phyloP scores from a whole-genome alignment of 768 basidiomycete species.

The Russula olivacea region DNA sequence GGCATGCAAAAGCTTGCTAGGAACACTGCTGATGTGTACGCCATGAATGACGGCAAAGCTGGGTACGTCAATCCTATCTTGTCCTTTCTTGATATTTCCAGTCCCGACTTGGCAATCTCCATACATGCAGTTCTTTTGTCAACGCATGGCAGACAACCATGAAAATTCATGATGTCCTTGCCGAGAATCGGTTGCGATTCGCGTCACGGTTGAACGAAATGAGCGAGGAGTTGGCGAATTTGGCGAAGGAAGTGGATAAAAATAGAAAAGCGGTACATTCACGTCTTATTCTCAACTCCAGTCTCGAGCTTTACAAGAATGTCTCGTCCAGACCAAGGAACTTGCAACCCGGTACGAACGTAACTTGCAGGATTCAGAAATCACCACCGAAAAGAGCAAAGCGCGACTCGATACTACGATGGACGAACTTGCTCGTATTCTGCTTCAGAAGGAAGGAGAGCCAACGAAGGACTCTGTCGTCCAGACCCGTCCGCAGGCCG shows the following conservation, averaged over 20 bases:
- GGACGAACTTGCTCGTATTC: slow-evolving; percentile 88
- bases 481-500: slow-evolving; percentile 53
- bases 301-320: neutral
- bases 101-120: neutral
- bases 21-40: slow-evolving; percentile 74
- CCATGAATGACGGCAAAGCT: slow-evolving; percentile 87
- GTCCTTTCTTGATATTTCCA: neutral
- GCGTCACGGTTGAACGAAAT: slow-evolving; percentile 88
- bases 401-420: slow-evolving; percentile 79
- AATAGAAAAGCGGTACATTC: slow-evolving; percentile 73
- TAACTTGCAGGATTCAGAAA: slow-evolving; percentile 80
- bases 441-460: slow-evolving; percentile 95
- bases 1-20: slow-evolving; percentile 78
- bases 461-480: slow-evolving; percentile 74
- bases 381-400: slow-evolving; percentile 83
- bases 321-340: slow-evolving; percentile 69
- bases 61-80: slow-evolving; percentile 51
- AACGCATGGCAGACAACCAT: slow-evolving; percentile 84
- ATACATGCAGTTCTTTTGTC: slow-evolving; percentile 44
- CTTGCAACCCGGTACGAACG: slow-evolving; percentile 84
- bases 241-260: slow-evolving; percentile 92
- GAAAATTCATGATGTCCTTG: slow-evolving; percentile 83
- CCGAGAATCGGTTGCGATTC: slow-evolving; percentile 83
- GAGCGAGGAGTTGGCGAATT: slow-evolving; percentile 84
- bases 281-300: neutral